Conservation (phyloP, 805 yeast genomes). For the Hanseniaspora osmophila region DNA sequence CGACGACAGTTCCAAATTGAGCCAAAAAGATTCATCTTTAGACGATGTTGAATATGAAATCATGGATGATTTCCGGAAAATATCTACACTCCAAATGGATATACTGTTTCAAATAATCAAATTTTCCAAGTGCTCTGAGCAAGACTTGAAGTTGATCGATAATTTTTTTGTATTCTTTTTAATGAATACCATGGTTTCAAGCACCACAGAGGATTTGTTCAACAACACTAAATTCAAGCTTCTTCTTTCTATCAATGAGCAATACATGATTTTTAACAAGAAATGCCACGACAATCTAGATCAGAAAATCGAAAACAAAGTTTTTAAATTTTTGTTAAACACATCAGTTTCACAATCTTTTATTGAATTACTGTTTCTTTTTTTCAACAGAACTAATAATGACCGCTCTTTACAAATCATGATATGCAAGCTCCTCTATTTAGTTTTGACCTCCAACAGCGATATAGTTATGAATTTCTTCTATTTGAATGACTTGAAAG, state of each 20-base stretch:
- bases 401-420: conserved; percentile 62
- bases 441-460: conserved; percentile 49
- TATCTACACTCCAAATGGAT: conserved; percentile 34
- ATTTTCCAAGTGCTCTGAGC: conserved; percentile 29
- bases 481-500: conserved; percentile 73
- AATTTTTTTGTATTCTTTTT: conserved; percentile 33
- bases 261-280: conserved; percentile 53
- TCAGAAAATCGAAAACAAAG: conserved; percentile 30
- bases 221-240: conserved; percentile 59
- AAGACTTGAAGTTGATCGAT: conserved; percentile 30
- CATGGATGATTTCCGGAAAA: conserved; percentile 24
- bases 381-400: conserved; percentile 56
- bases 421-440: conserved; percentile 63
- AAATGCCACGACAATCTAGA: conserved; percentile 7
- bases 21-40: conserved; percentile 8
- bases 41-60: conserved; percentile 20
- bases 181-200: conserved; percentile 30
- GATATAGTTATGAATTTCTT: conserved; percentile 46
- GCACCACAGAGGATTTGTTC: conserved; percentile 38
- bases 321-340: conserved; percentile 38
- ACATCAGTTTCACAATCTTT: conserved; percentile 36
- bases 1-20: conserved; percentile 8
- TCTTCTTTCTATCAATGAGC: conserved; percentile 70
- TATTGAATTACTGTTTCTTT: conserved; percentile 55
- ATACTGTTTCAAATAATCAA: conserved; percentile 42